Conservation (phyloP, 2,329 filamentous ascomycete species). For the Colletotrichum chrysophilum region DNA sequence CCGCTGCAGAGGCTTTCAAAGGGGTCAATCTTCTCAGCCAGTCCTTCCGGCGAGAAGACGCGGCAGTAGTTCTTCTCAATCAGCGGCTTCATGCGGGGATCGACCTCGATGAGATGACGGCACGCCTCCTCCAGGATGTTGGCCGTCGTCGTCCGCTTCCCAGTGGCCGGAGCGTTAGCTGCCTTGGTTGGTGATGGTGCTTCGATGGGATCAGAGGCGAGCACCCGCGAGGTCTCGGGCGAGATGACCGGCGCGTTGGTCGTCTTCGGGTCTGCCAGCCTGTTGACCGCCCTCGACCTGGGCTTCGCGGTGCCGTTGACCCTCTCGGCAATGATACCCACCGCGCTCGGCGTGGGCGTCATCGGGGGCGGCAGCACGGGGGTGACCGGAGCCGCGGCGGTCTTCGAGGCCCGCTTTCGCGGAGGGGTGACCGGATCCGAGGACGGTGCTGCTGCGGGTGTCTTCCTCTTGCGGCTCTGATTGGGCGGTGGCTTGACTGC, state of each 20-base stretch:
- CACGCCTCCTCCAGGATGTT: constrained; percentile 78
- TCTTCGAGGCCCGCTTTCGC: constrained; percentile 33
- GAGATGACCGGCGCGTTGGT: constrained; percentile 78
- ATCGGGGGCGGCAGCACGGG: constrained; percentile 38
- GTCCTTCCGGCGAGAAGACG: constrained; percentile 79
- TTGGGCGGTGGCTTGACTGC: constrained; percentile 25
- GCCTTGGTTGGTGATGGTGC: constrained; percentile 51
- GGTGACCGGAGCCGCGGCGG: neutral
- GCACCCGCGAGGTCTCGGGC: constrained; percentile 69
- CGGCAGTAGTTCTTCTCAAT: constrained; percentile 78
- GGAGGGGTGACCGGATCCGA: constrained; percentile 32
- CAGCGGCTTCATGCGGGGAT: constrained; percentile 73
- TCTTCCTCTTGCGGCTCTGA: constrained; percentile 40
- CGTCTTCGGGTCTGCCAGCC: constrained; percentile 66
- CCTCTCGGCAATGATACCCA: constrained; percentile 42
- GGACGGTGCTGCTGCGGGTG: constrained; percentile 11
- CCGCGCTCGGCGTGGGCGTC: constrained; percentile 54
- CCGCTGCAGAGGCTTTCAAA: constrained; percentile 83
- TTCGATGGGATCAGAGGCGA: constrained; percentile 56
- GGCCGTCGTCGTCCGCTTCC: constrained; percentile 64
- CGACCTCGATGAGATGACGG: constrained; percentile 74
- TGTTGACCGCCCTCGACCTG: constrained; percentile 46
- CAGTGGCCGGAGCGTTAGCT: neutral
- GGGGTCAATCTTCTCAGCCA: constrained; percentile 87
- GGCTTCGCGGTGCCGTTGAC: constrained; percentile 33